Evolutionary conservation across 495 filamentous ascomycete species (phyloP).

Genomic region (Pseudevernia furfuracea): DNA sequence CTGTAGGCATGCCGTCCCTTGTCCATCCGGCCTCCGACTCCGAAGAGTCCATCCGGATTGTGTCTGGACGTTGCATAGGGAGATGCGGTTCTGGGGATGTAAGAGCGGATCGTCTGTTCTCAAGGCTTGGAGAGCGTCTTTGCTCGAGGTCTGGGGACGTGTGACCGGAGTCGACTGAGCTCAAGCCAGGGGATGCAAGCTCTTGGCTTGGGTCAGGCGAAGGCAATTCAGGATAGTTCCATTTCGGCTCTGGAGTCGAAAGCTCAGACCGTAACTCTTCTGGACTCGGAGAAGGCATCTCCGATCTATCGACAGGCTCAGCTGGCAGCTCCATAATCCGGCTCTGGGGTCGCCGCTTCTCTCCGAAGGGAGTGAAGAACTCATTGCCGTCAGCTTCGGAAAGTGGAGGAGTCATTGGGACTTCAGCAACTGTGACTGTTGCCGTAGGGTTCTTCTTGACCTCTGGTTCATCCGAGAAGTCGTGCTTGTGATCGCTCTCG

Average conservation of each 20-base stretch:
- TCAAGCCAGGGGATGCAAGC: slow-evolving; percentile 18
- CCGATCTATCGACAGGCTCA: slow-evolving; percentile 12
- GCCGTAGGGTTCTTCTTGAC: slow-evolving; percentile 8
- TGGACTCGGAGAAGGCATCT: slow-evolving; percentile 14
- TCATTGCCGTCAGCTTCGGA: slow-evolving; percentile 15
- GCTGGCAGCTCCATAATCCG: slow-evolving; percentile 20
- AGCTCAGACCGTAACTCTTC: slow-evolving; percentile 19
- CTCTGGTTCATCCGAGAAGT: slow-evolving; percentile 18
- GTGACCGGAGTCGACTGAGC: slow-evolving; percentile 2
- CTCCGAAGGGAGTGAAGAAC: slow-evolving; percentile 5
- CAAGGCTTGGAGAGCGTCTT: background rate
- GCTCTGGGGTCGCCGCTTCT: slow-evolving; percentile 10
- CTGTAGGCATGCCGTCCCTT: slow-evolving; percentile 12
- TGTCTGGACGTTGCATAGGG: slow-evolving; percentile 5
- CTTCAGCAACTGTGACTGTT: slow-evolving; percentile 14
- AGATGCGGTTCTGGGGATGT: slow-evolving; percentile 2
- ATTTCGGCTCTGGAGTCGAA: slow-evolving; percentile 19
- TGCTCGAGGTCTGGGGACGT: slow-evolving; percentile 3
- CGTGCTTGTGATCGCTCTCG: slow-evolving; percentile 5
- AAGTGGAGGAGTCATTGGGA: slow-evolving; percentile 19
- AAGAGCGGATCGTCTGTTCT: slow-evolving; percentile 4
- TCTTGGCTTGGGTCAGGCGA: slow-evolving; percentile 23
- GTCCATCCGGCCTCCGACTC: slow-evolving; percentile 19
- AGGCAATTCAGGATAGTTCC: slow-evolving; percentile 15
- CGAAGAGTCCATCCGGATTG: slow-evolving; percentile 11